Evolutionary conservation across 139 green algal species (phyloP), one percentile per base, ranked within the genome.

Genomic region (Desmodesmus armatus): DNA sequence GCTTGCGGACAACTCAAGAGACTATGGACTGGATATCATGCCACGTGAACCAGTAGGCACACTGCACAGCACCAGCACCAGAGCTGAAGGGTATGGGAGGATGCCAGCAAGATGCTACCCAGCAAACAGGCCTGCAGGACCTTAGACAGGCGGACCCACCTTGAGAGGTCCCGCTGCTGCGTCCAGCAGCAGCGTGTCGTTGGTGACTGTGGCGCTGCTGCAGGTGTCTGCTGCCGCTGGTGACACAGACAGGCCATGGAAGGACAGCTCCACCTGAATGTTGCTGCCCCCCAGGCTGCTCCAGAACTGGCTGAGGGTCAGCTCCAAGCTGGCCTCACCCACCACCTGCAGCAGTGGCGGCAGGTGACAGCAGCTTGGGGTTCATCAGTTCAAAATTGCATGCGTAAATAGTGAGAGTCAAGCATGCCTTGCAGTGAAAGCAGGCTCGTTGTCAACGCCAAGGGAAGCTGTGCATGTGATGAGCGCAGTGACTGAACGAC

Each of bases 251-350:
- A 97, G 60, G 17, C 95, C 95, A 78, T 98, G 91, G 87, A 98
- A 98, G 2, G 79, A 82, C 19, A 98, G 29, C 86, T 96, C 87
- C 21, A 92, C 77, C 43, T 90, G 74, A n/a, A 95, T 55, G 5
- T 29, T 44, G 41, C 73, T 83, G 3, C 51, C 77, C 0, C 92
- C 90, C 25, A 84, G 78, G 79, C 82, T 91, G 85, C 76, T 94
- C 96, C 96, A 98, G 67, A 95, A 95, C 88, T 97, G 94, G 27
- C 91, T 93, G 47, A 98, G 53, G 0, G 95, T 96, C 7, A 98
- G 47, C 90, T 98, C 96, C 70, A 98, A 84, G 0, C 94, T 96
- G 65, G 69, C 44, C 15, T 91, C 93, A 0, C 58, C 83, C 0
- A 88, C 73, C 53, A 97, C 94, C 9, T 75, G 62, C 71, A 44